Evolutionary conservation across 768 basidiomycete species (phyloP).

Genomic region (Suillus brevipes): DNA sequence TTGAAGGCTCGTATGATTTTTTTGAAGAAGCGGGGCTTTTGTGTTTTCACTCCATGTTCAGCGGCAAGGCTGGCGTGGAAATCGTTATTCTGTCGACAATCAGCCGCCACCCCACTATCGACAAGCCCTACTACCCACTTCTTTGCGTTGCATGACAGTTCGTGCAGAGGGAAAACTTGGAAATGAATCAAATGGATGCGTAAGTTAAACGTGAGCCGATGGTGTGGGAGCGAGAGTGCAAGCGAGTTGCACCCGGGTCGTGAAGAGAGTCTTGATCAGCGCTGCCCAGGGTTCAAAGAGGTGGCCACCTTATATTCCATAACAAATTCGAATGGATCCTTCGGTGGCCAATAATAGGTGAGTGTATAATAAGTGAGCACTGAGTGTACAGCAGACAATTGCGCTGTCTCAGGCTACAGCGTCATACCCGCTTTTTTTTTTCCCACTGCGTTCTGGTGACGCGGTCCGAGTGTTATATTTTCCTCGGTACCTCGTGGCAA

Average conservation of each 20-base stretch:
- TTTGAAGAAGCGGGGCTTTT: constrained; percentile 11
- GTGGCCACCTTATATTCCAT: constrained; percentile 1
- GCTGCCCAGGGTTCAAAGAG: background rate
- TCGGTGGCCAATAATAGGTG: background rate
- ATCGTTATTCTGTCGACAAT: constrained; percentile 11
- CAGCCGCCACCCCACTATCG: background rate
- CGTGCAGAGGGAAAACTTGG: constrained; percentile 10
- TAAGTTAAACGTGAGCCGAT: constrained; percentile 6
- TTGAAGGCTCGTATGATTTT: constrained; percentile 17
- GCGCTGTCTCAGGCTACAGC: constrained; percentile 4
- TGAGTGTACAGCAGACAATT: constrained; percentile 4
- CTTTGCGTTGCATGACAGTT: background rate
- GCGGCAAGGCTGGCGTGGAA: background rate
- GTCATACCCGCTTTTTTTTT: background rate
- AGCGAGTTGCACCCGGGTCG: background rate
- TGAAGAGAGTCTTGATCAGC: background rate
- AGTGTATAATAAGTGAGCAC: background rate
- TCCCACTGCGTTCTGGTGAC: constrained; percentile 9
- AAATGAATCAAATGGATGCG: constrained; percentile 7
- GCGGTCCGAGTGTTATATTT: constrained; percentile 4
- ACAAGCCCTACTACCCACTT: constrained; percentile 4
- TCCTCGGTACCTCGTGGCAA: constrained; percentile 13
- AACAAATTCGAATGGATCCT: background rate
- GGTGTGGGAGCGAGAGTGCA: background rate
- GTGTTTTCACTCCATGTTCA: constrained; percentile 3